phyloP scores from a whole-genome alignment of 148 eudicot species.

The Rhododendron vialii region DNA sequence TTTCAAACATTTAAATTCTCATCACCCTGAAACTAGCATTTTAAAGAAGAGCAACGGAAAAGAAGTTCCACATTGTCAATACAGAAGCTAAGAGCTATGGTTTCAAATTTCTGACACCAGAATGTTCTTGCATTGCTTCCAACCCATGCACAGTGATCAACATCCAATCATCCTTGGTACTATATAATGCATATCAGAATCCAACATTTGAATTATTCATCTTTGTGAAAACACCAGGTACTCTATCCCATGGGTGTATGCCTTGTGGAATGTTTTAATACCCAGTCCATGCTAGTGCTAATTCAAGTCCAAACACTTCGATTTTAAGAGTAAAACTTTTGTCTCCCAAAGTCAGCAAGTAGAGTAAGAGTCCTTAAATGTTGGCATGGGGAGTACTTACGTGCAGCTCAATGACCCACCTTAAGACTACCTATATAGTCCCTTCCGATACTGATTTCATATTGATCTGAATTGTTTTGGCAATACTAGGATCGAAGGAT shows the following conservation, averaged over 20 bases:
- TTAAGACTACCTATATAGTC: not conserved
- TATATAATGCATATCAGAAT: not conserved
- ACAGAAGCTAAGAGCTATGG: not conserved
- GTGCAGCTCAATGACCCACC: not conserved
- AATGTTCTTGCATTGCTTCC: not conserved
- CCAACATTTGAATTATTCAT: not conserved
- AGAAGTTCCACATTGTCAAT: not conserved
- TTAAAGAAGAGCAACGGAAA: not conserved
- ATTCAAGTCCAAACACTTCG: not conserved
- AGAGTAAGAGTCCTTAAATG: not conserved
- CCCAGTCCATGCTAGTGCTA: not conserved
- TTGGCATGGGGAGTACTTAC: not conserved
- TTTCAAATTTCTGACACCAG: not conserved
- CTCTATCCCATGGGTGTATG: not conserved
- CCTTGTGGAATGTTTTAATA: not conserved
- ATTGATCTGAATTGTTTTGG: not conserved
- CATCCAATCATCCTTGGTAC: not conserved
- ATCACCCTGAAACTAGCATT: not conserved
- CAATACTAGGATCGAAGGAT: not conserved
- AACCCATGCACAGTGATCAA: not conserved
- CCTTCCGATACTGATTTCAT: not conserved
- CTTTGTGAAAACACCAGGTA: not conserved
- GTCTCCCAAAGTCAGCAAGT: not conserved
- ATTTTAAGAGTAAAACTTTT: not conserved
- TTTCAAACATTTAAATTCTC: not conserved